Evolutionary conservation across 148 eudicot species (phyloP).

Genomic region (Persicaria maculosa): DNA sequence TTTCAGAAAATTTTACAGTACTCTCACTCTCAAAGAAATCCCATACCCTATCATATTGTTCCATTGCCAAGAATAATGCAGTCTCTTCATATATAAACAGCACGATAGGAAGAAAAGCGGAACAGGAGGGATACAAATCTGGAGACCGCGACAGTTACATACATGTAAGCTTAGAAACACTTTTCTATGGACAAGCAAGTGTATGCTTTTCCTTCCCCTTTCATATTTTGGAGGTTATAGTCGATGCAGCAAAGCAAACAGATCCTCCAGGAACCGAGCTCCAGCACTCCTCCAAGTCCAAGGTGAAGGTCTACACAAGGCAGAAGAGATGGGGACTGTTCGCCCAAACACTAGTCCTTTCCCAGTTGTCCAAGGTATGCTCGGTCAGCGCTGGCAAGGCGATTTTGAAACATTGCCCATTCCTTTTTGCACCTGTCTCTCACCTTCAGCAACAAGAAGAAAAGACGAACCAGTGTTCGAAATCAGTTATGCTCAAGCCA

Average conservation of each 20-base stretch:
- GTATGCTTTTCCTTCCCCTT: background rate
- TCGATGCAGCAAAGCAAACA: background rate
- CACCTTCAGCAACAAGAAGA: conserved; percentile 8
- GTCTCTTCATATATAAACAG: conserved; percentile 9
- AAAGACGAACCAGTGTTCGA: background rate
- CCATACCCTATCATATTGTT: background rate
- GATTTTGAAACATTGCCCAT: conserved; percentile 15
- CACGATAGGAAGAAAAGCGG: background rate
- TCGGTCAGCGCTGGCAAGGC: conserved; percentile 10
- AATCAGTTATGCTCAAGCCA: background rate
- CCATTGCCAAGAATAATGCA: conserved; percentile 8
- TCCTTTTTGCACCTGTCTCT: conserved; percentile 16
- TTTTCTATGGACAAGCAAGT: conserved; percentile 3
- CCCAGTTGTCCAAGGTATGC: conserved; percentile 8
- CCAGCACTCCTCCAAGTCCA: background rate
- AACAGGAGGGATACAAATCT: background rate
- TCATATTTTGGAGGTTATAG: background rate
- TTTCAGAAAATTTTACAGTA: background rate
- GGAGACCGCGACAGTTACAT: background rate
- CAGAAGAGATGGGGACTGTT: background rate
- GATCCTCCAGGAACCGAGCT: background rate
- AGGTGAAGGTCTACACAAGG: background rate
- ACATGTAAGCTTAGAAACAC: conserved; percentile 6
- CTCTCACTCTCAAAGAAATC: background rate
- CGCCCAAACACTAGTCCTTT: background rate